These are phyloP conservation scores for Alloteropsis semialata DNA, from an alignment of 176 grass and related monocot genomes.

Conservation along the genomic window DNA sequence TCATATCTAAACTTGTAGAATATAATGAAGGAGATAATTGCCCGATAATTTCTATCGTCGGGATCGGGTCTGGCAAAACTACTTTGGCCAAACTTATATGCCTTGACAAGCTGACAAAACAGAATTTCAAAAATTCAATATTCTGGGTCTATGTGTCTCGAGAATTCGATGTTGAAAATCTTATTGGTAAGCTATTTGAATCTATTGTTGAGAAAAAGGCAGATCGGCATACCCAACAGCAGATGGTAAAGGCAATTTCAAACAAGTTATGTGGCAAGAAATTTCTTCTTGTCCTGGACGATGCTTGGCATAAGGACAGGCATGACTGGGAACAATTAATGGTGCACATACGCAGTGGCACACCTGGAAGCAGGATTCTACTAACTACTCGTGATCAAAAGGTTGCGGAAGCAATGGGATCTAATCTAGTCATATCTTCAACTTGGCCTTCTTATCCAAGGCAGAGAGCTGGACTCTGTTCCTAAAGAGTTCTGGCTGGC, in stretches of 20 bases:
- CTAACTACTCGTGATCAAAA: constrained; percentile 13
- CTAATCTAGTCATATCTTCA: not conserved
- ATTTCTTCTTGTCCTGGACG: constrained; percentile 26
- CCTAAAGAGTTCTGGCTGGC: not conserved
- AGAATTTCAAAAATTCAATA: not conserved
- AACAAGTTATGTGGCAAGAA: not conserved
- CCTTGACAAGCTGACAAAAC: not conserved
- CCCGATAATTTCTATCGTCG: not conserved
- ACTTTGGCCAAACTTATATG: constrained; percentile 17
- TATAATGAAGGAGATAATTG: not conserved
- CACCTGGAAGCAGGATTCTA: constrained; percentile 15
- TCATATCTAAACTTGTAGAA: not conserved
- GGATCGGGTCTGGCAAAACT: constrained; percentile 31
- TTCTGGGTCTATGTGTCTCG: constrained; percentile 28
- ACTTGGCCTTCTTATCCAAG: not conserved
- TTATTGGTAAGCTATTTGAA: not conserved
- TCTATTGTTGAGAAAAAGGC: not conserved
- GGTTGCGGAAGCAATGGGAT: not conserved
- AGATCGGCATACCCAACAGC: not conserved
- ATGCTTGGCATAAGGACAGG: constrained; percentile 14
- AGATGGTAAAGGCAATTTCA: not conserved
- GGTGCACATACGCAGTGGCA: not conserved
- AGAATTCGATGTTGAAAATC: not conserved
- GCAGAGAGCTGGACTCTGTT: constrained; percentile 1
- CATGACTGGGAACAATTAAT: constrained; percentile 7